Conservation (phyloP, 345 rosid genomes). For the Kernera saxatilis region DNA sequence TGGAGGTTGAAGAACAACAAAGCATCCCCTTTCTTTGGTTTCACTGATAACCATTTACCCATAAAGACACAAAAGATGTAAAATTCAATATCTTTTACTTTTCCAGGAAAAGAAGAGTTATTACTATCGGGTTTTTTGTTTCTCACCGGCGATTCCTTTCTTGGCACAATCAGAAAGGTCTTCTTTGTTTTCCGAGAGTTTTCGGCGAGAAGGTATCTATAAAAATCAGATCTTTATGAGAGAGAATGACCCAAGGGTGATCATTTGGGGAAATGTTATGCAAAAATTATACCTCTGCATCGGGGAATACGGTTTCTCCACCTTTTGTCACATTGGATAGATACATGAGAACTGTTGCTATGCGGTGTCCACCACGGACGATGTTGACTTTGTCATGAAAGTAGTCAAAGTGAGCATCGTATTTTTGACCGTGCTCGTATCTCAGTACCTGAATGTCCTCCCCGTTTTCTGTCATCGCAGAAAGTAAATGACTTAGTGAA, state of each 20-base stretch:
- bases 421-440: constrained; percentile 86
- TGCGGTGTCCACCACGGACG: constrained; percentile 89
- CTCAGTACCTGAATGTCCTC: constrained; percentile 93
- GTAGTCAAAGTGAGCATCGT: constrained; percentile 91
- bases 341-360: constrained; percentile 88
- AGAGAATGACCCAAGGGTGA: neutral
- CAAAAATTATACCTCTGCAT: constrained; percentile 57
- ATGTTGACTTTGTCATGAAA: constrained; percentile 85
- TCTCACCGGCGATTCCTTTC: constrained; percentile 81
- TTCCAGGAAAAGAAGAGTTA: neutral
- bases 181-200: constrained; percentile 36
- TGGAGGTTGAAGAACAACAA: constrained; percentile 88
- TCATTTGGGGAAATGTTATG: neutral
- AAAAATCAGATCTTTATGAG: neutral
- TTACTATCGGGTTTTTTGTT: neutral
- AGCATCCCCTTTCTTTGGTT: constrained; percentile 87
- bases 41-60: constrained; percentile 37
- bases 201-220: constrained; percentile 24
- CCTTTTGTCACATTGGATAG: constrained; percentile 82
- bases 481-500: neutral
- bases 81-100: neutral
- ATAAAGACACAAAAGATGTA: neutral
- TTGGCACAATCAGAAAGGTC: constrained; percentile 86
- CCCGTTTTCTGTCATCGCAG: constrained; percentile 61
- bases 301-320: constrained; percentile 58